Conservation (phyloP, 2,329 filamentous ascomycete species). For the Ceratocystis cubensis region DNA sequence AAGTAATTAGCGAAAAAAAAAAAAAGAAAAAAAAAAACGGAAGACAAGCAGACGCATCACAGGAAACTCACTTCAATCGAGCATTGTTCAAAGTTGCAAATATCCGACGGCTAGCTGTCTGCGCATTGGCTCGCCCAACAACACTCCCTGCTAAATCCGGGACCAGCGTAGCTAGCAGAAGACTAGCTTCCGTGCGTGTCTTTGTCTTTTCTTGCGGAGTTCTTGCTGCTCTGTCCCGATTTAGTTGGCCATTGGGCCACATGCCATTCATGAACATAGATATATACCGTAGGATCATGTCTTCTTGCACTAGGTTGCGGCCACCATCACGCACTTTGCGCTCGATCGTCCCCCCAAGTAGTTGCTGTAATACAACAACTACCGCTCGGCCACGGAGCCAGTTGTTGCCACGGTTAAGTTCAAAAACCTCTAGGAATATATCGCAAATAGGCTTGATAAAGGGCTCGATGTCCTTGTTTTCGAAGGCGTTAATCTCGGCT, state of each 20-base stretch:
- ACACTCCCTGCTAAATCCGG: constrained; percentile 88
- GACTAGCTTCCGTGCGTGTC: constrained; percentile 72
- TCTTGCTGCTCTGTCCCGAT: constrained; percentile 41
- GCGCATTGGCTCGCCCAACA: constrained; percentile 82
- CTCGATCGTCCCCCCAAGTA: constrained; percentile 91
- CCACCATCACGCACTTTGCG: constrained; percentile 83
- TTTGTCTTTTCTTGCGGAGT: constrained; percentile 62
- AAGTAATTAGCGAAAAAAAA: not conserved
- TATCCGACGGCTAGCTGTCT: constrained; percentile 75
- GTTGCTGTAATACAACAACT: constrained; percentile 88
- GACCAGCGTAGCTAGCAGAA: constrained; percentile 79
- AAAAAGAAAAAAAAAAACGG: not conserved
- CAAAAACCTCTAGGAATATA: constrained; percentile 90
- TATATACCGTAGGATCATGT: constrained; percentile 65
- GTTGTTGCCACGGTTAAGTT: constrained; percentile 87
- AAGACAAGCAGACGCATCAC: not conserved
- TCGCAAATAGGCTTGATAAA: constrained; percentile 99
- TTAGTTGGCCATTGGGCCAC: constrained; percentile 61
- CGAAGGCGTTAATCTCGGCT: constrained; percentile 85
- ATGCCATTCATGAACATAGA: constrained; percentile 59
- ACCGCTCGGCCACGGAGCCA: constrained; percentile 94
- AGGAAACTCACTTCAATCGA: constrained; percentile 61
- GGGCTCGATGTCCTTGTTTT: constrained; percentile 76
- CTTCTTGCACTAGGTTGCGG: constrained; percentile 60
- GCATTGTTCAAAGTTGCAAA: constrained; percentile 87